phyloP scores from a whole-genome alignment of 768 basidiomycete genomes.

The Trametopsis cervina region DNA sequence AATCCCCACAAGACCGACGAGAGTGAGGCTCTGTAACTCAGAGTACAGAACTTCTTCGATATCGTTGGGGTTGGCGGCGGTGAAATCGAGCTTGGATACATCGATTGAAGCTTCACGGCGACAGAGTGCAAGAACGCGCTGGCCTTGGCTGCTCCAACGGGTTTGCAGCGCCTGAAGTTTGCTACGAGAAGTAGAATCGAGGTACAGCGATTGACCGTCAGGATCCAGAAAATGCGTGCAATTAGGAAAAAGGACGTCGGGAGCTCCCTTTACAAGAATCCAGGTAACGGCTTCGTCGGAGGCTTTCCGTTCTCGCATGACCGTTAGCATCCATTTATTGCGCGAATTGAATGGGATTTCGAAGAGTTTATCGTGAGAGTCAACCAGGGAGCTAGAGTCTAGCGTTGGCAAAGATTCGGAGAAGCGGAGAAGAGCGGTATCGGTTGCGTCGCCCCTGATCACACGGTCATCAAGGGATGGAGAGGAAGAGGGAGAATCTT shows the following conservation, averaged over 20 bases:
- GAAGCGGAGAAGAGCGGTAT: conserved; percentile 49
- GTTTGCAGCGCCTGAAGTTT: conserved; percentile 34
- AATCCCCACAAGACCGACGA: conserved; percentile 54
- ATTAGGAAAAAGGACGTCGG: conserved; percentile 41
- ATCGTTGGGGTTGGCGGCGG: conserved; percentile 25
- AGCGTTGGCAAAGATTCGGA: conserved; percentile 24
- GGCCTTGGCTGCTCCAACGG: conserved; percentile 44
- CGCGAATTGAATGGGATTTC: conserved; percentile 33
- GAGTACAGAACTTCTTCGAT: conserved; percentile 38
- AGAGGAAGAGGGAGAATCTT: conserved; percentile 20
- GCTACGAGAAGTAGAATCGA: conserved; percentile 25
- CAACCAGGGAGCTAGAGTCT: conserved; percentile 3
- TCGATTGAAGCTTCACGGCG: conserved; percentile 30
- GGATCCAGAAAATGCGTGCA: conserved; percentile 31
- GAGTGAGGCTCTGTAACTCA: conserved; percentile 37
- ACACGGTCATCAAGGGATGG: conserved; percentile 23
- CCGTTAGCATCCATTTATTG: conserved; percentile 53
- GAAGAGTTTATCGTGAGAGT: conserved; percentile 18
- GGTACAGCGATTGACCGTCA: conserved; percentile 26
- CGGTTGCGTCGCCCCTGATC: conserved; percentile 51
- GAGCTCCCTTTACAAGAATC: conserved; percentile 53
- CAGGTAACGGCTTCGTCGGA: conserved; percentile 25
- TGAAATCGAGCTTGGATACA: conserved; percentile 26
- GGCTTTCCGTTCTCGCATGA: conserved; percentile 22
- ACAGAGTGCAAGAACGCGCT: conserved; percentile 57